These are phyloP conservation scores for Phytophthora aleatoria DNA, from an alignment of 352 stramenopile species.

Conservation along the genomic window DNA sequence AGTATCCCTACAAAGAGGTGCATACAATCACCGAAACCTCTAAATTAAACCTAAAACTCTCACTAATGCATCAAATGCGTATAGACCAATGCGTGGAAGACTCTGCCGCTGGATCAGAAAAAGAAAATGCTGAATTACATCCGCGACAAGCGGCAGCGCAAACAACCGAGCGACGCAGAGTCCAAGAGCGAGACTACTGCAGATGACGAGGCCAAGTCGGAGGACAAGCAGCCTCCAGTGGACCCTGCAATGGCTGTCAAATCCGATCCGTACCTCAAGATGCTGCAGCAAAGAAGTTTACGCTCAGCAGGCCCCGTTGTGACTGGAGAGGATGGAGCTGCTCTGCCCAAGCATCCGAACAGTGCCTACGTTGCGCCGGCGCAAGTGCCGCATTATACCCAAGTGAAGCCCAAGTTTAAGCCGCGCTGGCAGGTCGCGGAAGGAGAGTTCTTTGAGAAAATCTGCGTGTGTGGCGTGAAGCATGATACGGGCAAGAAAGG, in stretches of 20 bases:
- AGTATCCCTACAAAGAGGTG: slow-evolving; percentile 87
- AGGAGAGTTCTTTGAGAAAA: slow-evolving; percentile 68
- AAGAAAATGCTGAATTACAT: slow-evolving; percentile 85
- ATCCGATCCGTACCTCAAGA: slow-evolving; percentile 77
- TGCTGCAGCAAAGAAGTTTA: slow-evolving; percentile 75
- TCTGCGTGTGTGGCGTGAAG: slow-evolving; percentile 61
- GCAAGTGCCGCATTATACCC: slow-evolving; percentile 53
- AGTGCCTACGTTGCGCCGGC: slow-evolving; percentile 64
- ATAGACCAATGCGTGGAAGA: slow-evolving; percentile 79
- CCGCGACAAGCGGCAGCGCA: slow-evolving; percentile 56
- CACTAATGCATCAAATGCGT: slow-evolving; percentile 3
- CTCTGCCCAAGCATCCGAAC: slow-evolving; percentile 45
- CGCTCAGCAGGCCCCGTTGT: slow-evolving; percentile 17
- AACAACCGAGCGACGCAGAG: slow-evolving; percentile 13
- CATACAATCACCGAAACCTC: not conserved
- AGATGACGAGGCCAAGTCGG: slow-evolving; percentile 7
- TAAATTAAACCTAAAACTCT: not conserved
- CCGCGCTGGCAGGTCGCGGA: slow-evolving; percentile 77
- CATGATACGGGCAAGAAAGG: slow-evolving; percentile 46
- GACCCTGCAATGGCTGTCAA: slow-evolving; percentile 39
- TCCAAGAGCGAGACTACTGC: slow-evolving; percentile 3
- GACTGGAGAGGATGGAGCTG: slow-evolving; percentile 4
- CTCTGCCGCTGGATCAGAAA: slow-evolving; percentile 78
- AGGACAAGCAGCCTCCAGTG: slow-evolving; percentile 15
- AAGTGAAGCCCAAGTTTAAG: slow-evolving; percentile 41